Evolutionary conservation across 2,329 filamentous ascomycete genomes (phyloP), one percentile per base, ranked within the genome.

Genomic region (Cladosporium phlei): DNA sequence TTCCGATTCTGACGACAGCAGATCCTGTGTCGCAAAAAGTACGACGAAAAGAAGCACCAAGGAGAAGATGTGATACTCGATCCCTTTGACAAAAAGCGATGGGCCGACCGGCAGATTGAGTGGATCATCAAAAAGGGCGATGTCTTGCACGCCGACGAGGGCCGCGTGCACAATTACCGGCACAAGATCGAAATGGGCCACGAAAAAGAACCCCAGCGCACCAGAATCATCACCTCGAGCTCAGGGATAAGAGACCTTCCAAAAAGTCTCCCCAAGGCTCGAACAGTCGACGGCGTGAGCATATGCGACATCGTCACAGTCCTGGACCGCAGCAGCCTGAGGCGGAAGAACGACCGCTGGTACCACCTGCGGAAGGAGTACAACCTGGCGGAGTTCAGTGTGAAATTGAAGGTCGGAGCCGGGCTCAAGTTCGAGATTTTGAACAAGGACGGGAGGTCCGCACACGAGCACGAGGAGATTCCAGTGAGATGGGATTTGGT

Each of bases 41-140:
- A 52, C 16, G 33, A 48, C 24, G 24, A 25, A n/a, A n/a, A 14
- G 19, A 35, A 46, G 38, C 48, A 53, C 25, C 16, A 40, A 22
- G 51, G 51, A 9, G 45, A 50, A 29, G 34, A 29, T n/a, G 28
- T 49, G 10, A 33, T 10, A 2, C 6, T 29, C 6, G 52, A 55
- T 29, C 38, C 30, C 5, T 50, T 32, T 30, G 49, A 54, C 38
- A 50, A 51, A 24, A 45, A 50, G 29, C 28, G 35, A 17, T 56
- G 43, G 37, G 52, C 51, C n/a, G 46, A 49, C 22, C 27, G 40
- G 11, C 52, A 56, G 39, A 40, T 56, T 20, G 21, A 28, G 17
- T 55, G 50, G 50, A 44, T 56, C 12, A 49, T 54, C 34, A 51
- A 48, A 27, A 21, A 52, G 24, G 51, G 52, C 9, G 30, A 55